Conservation (phyloP, 768 basidiomycete genomes). For the Tylopilus plumbeoviolaceoides region DNA sequence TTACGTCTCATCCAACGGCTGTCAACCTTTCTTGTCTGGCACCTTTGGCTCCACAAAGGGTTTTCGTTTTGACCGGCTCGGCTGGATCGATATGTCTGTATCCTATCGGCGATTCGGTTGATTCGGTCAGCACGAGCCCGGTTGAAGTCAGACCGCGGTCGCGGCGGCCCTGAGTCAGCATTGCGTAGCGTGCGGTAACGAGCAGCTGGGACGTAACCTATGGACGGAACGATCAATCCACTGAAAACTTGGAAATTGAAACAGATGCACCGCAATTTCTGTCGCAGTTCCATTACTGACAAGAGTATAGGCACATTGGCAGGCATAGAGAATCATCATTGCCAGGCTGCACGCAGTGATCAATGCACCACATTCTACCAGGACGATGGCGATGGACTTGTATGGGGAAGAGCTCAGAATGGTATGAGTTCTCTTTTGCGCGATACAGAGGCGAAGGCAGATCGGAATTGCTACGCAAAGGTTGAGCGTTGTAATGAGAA, state of each 20-base stretch:
- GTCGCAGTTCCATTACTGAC: slow-evolving; percentile 10
- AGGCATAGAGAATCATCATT: slow-evolving; percentile 11
- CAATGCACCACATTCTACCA: slow-evolving; percentile 19
- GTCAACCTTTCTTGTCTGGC: background rate
- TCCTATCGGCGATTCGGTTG: background rate
- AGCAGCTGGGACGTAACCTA: slow-evolving; percentile 16
- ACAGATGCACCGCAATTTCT: slow-evolving; percentile 15
- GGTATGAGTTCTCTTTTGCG: slow-evolving; percentile 5
- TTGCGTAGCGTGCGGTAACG: slow-evolving; percentile 13
- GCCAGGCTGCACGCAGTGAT: slow-evolving; percentile 1
- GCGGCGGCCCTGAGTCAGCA: background rate
- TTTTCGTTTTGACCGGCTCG: too few relatives aligned
- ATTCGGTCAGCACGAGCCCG: background rate
- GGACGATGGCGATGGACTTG: slow-evolving; percentile 14
- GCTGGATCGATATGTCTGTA: background rate
- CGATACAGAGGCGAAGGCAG: slow-evolving; percentile 10
- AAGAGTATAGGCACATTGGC: background rate
- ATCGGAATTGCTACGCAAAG: slow-evolving; percentile 16
- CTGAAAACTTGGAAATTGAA: background rate
- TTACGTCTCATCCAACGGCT: background rate
- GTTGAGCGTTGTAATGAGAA: slow-evolving; percentile 10
- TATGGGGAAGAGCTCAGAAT: slow-evolving; percentile 3
- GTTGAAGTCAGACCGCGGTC: background rate
- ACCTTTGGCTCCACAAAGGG: background rate
- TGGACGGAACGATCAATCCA: background rate